Evolutionary conservation across 495 filamentous ascomycete genomes (phyloP).

Genomic region (Trichodelitschia bisporula): DNA sequence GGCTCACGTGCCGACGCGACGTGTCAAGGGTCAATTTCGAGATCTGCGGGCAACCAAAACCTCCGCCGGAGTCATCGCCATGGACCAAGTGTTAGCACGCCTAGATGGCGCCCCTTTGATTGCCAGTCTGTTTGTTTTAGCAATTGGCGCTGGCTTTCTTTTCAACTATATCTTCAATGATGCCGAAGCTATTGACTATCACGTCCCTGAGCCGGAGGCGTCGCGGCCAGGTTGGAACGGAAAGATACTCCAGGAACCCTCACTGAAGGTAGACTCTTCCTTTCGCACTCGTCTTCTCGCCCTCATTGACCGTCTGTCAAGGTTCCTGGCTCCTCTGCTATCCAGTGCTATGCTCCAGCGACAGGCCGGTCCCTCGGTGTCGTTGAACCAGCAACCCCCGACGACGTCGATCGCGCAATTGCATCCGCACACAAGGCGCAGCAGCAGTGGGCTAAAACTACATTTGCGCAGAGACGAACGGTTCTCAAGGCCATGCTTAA

Average conservation of each 20-base stretch:
- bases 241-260: slow-evolving; percentile 33
- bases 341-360: slow-evolving; percentile 78
- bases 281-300: not conserved
- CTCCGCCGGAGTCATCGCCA: too few species aligned
- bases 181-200: slow-evolving; percentile 28
- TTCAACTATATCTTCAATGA: too few species aligned
- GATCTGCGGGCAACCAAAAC: too few species aligned
- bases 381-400: slow-evolving; percentile 51
- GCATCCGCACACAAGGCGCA: slow-evolving; percentile 53
- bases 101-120: too few species aligned
- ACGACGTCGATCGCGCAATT: slow-evolving; percentile 62
- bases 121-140: too few species aligned
- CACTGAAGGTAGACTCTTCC: slow-evolving; percentile 17
- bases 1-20: too few species aligned
- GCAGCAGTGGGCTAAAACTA: slow-evolving; percentile 53
- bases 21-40: too few species aligned
- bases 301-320: slow-evolving; percentile 6
- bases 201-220: slow-evolving; percentile 32
- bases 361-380: slow-evolving; percentile 62
- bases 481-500: slow-evolving; percentile 65
- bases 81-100: too few species aligned
- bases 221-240: slow-evolving; percentile 26
- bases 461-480: slow-evolving; percentile 49
- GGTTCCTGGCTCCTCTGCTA: slow-evolving; percentile 29
- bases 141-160: too few species aligned